Percentiles rank a stretch among this genome's conserved stretches.
Conservation (phyloP, 768 basidiomycete species). For the Lactarius pseudohatsudake region DNA sequence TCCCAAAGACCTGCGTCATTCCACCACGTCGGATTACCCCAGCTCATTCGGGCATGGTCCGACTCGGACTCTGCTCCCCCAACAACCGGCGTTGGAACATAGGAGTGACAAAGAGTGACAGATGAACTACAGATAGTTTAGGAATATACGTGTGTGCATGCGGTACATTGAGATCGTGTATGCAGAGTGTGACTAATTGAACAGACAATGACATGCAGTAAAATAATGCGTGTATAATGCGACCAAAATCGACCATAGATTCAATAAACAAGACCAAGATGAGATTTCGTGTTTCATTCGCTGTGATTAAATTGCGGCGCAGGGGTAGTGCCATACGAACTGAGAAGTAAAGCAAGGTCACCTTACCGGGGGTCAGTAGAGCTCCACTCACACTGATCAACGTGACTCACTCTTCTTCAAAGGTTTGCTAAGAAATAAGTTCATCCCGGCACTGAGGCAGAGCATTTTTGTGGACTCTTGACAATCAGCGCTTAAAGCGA, state of each 20-base stretch:
- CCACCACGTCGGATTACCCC: not conserved
- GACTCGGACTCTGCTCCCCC: too few species aligned
- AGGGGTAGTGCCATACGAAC: conserved; percentile 45
- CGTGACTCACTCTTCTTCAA: conserved; percentile 50
- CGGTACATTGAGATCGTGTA: conserved; percentile 12
- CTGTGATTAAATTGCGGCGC: not conserved
- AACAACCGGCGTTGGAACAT: not conserved
- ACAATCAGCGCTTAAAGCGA: conserved; percentile 73
- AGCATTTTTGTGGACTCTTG: conserved; percentile 75
- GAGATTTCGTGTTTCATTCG: conserved; percentile 8
- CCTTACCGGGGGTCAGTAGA: conserved; percentile 35
- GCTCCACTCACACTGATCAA: not conserved
- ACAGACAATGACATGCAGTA: not conserved
- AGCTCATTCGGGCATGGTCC: too few species aligned
- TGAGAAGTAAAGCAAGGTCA: conserved; percentile 51
- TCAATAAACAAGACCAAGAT: not conserved
- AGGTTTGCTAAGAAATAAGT: conserved; percentile 73
- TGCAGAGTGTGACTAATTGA: not conserved
- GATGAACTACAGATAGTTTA: conserved; percentile 11
- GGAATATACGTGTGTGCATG: not conserved
- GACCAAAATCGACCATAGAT: conserved; percentile 8
- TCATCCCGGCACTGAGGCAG: conserved; percentile 79
- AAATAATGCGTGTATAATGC: conserved; percentile 5
- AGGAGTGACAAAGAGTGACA: not conserved
- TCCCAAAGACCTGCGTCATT: not conserved